Evolutionary conservation across 2,329 filamentous ascomycete species (phyloP), one percentile per base, ranked within the genome.

Genomic region (Xylaria sp.): DNA sequence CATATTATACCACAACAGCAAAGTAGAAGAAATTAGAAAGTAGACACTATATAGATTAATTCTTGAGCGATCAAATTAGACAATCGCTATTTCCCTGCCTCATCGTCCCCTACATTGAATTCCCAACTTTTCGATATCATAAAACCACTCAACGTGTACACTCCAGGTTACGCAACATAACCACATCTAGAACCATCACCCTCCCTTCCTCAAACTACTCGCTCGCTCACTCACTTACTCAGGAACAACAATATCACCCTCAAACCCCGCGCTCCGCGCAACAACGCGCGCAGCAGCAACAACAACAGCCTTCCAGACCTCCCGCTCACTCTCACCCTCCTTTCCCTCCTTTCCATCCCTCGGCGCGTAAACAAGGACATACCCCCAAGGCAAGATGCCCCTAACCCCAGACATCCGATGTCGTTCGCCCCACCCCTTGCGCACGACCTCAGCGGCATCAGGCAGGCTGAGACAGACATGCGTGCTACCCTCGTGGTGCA

Each of bases 341-440:
- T 31, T 31, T 31, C 28, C 70, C 17, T 72, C 72, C 19, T 78
- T n/a, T n/a, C n/a, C 47, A 2, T 70, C 25, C 76, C 79, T 66
- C 42, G 78, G 79, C 45, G 78, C 78, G 28, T 81, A 81, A 0
- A 81, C 43, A 46, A 81, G 51, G 31, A 80, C 70, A 56, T 78
- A 81, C 0, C 72, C 72, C 69, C 73, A 74, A 0, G 78, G 77
- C 43, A 77, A 4, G 1, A 64, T 40, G 1, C 57, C 63, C 1
- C 58, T 53, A 2, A 69, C 70, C 1, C 77, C 76, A 14, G 72
- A 71, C 38, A 81, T 68, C 51, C 63, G 65, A 51, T 80, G 79
- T 3, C 79, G 68, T 70, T 79, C 75, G 17, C 72, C 78, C 79
- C 79, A 81, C 0, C 78, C 77, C 43, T 67, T 70, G 4, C 58